Evolutionary conservation across 208 protist genomes (phyloP).

Genomic region (Borovskyia barvae): DNA sequence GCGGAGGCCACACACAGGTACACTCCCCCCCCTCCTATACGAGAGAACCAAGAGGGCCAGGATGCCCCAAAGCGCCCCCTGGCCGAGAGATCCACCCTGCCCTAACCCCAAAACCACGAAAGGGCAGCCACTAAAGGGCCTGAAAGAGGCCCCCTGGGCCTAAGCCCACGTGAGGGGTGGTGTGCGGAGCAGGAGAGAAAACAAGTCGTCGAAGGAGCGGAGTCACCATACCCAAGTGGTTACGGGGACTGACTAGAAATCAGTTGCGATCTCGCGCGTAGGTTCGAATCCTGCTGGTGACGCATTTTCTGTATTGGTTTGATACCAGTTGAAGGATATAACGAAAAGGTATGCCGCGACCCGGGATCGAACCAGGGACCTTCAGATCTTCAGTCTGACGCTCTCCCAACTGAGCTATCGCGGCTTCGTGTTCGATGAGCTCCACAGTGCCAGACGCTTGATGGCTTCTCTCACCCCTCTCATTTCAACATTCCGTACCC

Average conservation of each 20-base stretch:
- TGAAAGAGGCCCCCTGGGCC: too few relatives aligned
- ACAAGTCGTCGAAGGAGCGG: too few relatives aligned
- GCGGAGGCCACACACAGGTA: too few relatives aligned
- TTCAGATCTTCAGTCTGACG: slow-evolving; percentile 91
- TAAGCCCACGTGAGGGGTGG: too few relatives aligned
- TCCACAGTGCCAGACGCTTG: neutral
- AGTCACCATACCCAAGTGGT: slow-evolving; percentile 83
- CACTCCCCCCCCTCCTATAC: too few relatives aligned
- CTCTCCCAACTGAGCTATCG: slow-evolving; percentile 90
- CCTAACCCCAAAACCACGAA: too few relatives aligned
- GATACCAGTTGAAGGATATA: neutral
- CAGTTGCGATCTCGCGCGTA: slow-evolving; percentile 81
- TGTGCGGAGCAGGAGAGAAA: too few relatives aligned
- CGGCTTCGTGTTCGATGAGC: slow-evolving; percentile 23
- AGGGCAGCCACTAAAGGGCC: too few relatives aligned
- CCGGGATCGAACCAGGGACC: slow-evolving; percentile 88
- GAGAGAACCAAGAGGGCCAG: too few relatives aligned
- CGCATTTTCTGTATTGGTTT: slow-evolving; percentile 15
- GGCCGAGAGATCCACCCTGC: too few relatives aligned
- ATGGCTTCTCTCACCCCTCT: neutral
- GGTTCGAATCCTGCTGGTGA: slow-evolving; percentile 82
- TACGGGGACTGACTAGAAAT: slow-evolving; percentile 87
- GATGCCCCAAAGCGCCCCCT: too few relatives aligned
- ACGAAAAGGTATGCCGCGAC: slow-evolving; percentile 66
- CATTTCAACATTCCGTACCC: neutral